These are phyloP conservation scores for Cylindrotheca fusiformis DNA, from an alignment of 108 stramenopile genomes.

Conservation along the genomic window DNA sequence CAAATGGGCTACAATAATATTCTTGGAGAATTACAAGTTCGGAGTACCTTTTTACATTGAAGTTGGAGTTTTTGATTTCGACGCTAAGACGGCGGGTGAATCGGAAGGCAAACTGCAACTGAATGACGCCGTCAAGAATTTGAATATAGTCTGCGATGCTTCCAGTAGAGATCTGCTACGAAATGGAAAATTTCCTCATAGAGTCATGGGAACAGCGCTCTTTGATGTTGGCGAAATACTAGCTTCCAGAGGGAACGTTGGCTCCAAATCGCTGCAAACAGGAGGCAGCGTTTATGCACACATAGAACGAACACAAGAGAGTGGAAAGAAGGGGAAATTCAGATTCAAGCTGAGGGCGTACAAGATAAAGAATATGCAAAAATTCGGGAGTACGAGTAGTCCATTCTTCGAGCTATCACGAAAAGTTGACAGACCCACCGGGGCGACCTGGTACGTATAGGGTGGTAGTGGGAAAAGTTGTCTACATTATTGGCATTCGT, in stretches of 20 bases:
- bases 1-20: conserved; percentile 39
- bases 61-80: conserved; percentile 61
- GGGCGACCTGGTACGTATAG: conserved; percentile 57
- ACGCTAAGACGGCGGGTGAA: conserved; percentile 38
- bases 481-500: not conserved
- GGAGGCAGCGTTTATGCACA: conserved; percentile 69
- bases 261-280: conserved; percentile 63
- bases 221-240: conserved; percentile 81
- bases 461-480: not conserved
- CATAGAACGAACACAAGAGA: conserved; percentile 48
- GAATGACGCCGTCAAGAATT: conserved; percentile 37
- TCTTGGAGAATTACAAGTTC: conserved; percentile 57
- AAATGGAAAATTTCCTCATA: conserved; percentile 42
- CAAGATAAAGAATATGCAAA: conserved; percentile 64
- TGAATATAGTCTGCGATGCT: conserved; percentile 34
- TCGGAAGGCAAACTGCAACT: conserved; percentile 33
- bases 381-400: conserved; percentile 57
- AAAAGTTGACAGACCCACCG: conserved; percentile 66
- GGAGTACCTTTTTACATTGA: conserved; percentile 59
- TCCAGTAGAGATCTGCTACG: conserved; percentile 22
- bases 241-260: conserved; percentile 60
- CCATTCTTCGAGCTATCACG: conserved; percentile 75
- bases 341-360: conserved; percentile 47
- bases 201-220: conserved; percentile 69
- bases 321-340: conserved; percentile 33